phyloP scores from a whole-genome alignment of 169 alveolate genomes.

The Babesia divergens region DNA sequence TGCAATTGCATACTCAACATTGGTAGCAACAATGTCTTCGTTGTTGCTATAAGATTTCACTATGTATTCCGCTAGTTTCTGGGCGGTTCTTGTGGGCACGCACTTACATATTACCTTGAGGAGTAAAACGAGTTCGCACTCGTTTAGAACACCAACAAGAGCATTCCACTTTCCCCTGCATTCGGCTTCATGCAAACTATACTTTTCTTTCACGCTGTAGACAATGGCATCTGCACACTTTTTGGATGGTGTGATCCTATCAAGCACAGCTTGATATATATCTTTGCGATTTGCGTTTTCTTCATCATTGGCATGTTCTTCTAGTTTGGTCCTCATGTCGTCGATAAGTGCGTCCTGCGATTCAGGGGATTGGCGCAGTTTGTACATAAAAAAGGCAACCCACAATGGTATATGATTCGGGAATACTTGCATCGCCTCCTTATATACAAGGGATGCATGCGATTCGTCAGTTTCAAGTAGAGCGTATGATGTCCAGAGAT shows the following conservation, averaged over 20 bases:
- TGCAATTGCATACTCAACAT: background rate
- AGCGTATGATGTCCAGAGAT: constrained; percentile 16
- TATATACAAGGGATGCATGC: background rate
- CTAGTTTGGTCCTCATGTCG: too few relatives aligned
- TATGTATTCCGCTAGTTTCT: constrained; percentile 6
- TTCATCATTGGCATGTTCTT: background rate
- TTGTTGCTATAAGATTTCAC: constrained; percentile 2
- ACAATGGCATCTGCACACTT: background rate
- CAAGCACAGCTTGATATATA: background rate
- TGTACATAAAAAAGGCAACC: background rate
- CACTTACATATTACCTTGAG: background rate
- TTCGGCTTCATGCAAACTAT: background rate
- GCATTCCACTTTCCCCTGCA: background rate
- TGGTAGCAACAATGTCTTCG: background rate
- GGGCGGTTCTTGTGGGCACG: background rate
- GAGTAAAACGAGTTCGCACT: background rate
- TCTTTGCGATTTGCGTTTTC: background rate
- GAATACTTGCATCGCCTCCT: constrained; percentile 9
- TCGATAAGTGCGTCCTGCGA: too few relatives aligned
- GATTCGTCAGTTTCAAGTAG: background rate
- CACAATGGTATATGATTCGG: constrained; percentile 1
- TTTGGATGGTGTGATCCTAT: constrained; percentile 1
- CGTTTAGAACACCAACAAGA: background rate
- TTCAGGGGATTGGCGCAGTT: too few relatives aligned
- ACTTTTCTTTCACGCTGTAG: background rate